Evolutionary conservation across 176 grass and related monocot genomes (phyloP).

Genomic region (Avena eriantha): DNA sequence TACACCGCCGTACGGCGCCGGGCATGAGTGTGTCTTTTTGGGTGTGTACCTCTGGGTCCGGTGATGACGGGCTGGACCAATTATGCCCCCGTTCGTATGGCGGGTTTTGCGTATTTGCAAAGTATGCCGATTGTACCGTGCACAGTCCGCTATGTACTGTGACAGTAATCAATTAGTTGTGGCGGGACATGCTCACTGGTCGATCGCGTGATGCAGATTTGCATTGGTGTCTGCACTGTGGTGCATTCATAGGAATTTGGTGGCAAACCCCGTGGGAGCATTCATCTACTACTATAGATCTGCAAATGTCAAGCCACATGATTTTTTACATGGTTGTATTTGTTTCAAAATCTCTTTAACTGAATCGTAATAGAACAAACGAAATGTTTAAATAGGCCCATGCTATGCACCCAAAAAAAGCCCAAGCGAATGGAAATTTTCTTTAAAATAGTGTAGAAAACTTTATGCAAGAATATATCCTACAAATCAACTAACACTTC

Average conservation of each 20-base stretch:
- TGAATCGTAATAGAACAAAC: too few relatives aligned
- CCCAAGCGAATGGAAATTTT: too few relatives aligned
- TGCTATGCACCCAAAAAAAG: too few relatives aligned
- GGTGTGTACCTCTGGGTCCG: not conserved
- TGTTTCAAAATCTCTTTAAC: too few relatives aligned
- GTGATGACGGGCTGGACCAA: slow-evolving; percentile 17
- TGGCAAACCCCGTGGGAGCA: not conserved
- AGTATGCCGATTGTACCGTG: not conserved
- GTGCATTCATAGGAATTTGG: not conserved
- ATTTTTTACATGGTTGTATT: too few relatives aligned
- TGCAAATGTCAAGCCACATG: too few relatives aligned
- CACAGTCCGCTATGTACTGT: not conserved
- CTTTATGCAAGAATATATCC: too few relatives aligned
- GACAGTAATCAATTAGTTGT: slow-evolving; percentile 12
- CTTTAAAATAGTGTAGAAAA: too few relatives aligned
- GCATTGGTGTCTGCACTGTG: not conserved
- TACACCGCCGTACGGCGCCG: slow-evolving; percentile 34
- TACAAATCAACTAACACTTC: too few relatives aligned
- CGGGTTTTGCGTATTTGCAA: slow-evolving; percentile 42
- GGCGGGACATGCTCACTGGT: not conserved
- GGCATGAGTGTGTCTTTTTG: slow-evolving; percentile 47
- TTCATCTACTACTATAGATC: not conserved
- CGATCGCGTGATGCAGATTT: not conserved
- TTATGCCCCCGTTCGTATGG: not conserved
- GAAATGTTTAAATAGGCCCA: too few relatives aligned